Evolutionary conservation across 2,329 filamentous ascomycete genomes (phyloP).

Genomic region (Diaporthe humulicola): DNA sequence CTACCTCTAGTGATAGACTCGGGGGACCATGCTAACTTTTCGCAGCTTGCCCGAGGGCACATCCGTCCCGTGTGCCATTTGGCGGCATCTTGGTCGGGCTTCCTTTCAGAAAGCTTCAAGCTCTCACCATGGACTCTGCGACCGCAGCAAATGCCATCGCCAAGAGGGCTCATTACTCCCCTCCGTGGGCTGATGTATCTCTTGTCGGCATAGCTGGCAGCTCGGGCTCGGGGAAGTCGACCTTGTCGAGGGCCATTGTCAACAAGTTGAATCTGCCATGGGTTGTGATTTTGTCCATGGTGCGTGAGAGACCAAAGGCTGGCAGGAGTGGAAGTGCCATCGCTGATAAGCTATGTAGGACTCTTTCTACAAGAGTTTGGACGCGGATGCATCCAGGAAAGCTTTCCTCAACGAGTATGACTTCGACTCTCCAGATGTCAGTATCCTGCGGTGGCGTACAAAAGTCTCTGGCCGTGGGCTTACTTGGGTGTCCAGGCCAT

Average conservation of each 20-base stretch:
- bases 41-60: conserved; percentile 20
- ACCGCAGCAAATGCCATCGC: conserved; percentile 58
- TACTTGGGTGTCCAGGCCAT: conserved; percentile 69
- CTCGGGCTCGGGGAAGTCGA: conserved; percentile 95
- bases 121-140: conserved; percentile 41
- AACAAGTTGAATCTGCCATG: conserved; percentile 91
- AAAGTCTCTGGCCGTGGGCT: background rate
- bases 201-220: conserved; percentile 97
- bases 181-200: conserved; percentile 95
- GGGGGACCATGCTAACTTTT: conserved; percentile 23
- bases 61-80: background rate
- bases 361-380: conserved; percentile 95
- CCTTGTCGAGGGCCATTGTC: conserved; percentile 91
- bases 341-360: conserved; percentile 68
- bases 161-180: conserved; percentile 82
- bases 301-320: conserved; percentile 59
- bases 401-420: conserved; percentile 95
- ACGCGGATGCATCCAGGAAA: conserved; percentile 79
- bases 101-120: background rate
- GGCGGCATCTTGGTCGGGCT: background rate
- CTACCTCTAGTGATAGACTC: background rate
- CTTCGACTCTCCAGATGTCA: conserved; percentile 88
- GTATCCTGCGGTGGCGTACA: conserved; percentile 33
- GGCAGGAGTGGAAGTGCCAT: background rate
- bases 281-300: conserved; percentile 98